Percentiles rank a stretch among this genome's conserved stretches.
phyloP scores from a whole-genome alignment of 176 grass and related monocot genomes.

The Coix lacrymajobi region DNA sequence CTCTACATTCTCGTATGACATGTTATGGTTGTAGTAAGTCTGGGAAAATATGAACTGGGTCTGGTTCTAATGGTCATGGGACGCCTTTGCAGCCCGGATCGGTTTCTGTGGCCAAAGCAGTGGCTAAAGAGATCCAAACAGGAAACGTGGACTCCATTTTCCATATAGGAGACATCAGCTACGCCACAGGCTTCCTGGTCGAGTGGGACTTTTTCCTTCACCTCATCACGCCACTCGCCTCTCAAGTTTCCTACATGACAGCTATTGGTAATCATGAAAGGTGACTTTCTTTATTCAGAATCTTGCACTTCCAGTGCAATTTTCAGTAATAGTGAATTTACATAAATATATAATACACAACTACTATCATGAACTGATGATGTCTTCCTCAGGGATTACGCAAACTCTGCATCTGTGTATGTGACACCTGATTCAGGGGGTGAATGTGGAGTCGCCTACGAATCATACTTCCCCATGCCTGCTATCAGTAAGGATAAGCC shows the following conservation, averaged over 20 bases:
- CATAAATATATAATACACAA: background rate
- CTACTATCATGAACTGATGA: background rate
- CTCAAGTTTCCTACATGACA: constrained; percentile 83
- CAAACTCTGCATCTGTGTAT: constrained; percentile 51
- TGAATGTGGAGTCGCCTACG: constrained; percentile 76
- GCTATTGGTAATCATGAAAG: constrained; percentile 90
- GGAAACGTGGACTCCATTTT: constrained; percentile 70
- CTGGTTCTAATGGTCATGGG: background rate
- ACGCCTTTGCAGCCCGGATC: constrained; percentile 56
- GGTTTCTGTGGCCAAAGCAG: constrained; percentile 42
- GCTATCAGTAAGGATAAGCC: constrained; percentile 47
- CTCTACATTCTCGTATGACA: background rate
- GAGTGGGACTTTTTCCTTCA: constrained; percentile 75
- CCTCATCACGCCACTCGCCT: constrained; percentile 61
- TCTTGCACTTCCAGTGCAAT: background rate
- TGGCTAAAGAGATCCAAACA: constrained; percentile 39
- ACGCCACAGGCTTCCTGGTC: constrained; percentile 73
- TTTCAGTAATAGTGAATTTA: background rate
- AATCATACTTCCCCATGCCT: constrained; percentile 85
- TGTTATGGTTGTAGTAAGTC: background rate
- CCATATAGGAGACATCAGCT: constrained; percentile 90
- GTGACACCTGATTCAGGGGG: constrained; percentile 62
- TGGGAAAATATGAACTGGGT: background rate
- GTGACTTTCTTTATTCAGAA: background rate
- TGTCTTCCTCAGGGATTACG: constrained; percentile 51